Conservation (phyloP, 2,329 filamentous ascomycete genomes). For the Ophioceras dolichostomum region DNA sequence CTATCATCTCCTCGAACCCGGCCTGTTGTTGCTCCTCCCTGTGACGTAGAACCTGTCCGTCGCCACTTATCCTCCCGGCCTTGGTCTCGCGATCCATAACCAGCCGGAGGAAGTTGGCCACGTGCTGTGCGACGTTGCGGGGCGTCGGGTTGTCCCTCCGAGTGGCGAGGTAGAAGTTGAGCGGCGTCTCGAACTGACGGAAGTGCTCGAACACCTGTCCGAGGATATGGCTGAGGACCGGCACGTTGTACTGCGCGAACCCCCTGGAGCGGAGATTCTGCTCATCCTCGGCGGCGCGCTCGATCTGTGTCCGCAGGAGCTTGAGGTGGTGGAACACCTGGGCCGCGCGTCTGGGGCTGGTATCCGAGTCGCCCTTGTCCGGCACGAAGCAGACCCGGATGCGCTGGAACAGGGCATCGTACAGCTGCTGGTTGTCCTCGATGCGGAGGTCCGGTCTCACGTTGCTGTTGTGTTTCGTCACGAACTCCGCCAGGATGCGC, state of each 20-base stretch:
- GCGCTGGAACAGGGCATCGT: slow-evolving; percentile 8
- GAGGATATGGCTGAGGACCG: slow-evolving; percentile 9
- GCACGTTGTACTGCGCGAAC: slow-evolving; percentile 8
- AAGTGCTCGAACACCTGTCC: slow-evolving; percentile 9
- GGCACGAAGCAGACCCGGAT: slow-evolving; percentile 9
- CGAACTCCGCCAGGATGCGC: slow-evolving; percentile 1
- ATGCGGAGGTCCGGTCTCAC: slow-evolving; percentile 1
- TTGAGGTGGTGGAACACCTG: slow-evolving; percentile 7
- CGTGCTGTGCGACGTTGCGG: slow-evolving; percentile 6
- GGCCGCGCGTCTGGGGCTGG: background rate
- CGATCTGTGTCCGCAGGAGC: slow-evolving; percentile 5
- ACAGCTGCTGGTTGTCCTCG: slow-evolving; percentile 7
- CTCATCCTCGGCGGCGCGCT: slow-evolving; percentile 5
- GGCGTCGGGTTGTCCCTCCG: slow-evolving; percentile 9
- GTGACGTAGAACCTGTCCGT: slow-evolving; percentile 8
- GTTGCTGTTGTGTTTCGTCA: background rate
- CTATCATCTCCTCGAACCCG: background rate
- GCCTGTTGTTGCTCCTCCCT: background rate
- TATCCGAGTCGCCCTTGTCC: slow-evolving; percentile 2
- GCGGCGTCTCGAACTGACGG: slow-evolving; percentile 7
- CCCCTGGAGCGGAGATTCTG: slow-evolving; percentile 5
- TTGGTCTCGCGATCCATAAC: slow-evolving; percentile 1
- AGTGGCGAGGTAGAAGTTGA: slow-evolving; percentile 9
- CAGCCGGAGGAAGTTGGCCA: slow-evolving; percentile 9
- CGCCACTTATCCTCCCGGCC: no score